A percentile compares a stretch with the other conserved stretches of the same genome.
Evolutionary conservation across 2,329 filamentous ascomycete genomes (phyloP).

Genomic region (Lachnellula hyalina): DNA sequence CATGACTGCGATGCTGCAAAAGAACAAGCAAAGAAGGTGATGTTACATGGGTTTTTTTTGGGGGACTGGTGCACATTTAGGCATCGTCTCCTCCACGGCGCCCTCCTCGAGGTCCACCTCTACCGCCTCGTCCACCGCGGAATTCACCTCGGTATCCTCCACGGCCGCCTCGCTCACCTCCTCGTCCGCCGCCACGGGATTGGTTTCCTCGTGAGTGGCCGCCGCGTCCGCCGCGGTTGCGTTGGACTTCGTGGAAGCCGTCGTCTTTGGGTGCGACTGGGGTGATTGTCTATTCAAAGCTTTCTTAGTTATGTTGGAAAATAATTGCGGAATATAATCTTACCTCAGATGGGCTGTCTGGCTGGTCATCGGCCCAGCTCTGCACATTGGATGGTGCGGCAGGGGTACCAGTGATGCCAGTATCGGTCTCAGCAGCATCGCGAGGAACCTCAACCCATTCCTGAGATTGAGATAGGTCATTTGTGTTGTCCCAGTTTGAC

Average conservation of each 20-base stretch:
- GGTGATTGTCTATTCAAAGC: constrained; percentile 23
- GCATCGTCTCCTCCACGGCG: constrained; percentile 8
- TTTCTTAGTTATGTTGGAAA: constrained; percentile 15
- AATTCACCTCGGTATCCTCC: constrained; percentile 38
- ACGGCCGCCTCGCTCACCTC: constrained; percentile 45
- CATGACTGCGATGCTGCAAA: not conserved
- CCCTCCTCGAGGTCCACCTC: constrained; percentile 38
- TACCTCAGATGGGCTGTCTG: constrained; percentile 46
- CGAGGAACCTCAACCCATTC: constrained; percentile 59
- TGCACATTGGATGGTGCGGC: constrained; percentile 51
- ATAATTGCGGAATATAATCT: constrained; percentile 18
- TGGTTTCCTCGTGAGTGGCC: constrained; percentile 40
- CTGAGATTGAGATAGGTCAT: constrained; percentile 31
- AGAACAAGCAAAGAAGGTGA: not conserved
- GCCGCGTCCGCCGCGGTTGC: constrained; percentile 37
- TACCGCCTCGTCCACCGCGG: constrained; percentile 38
- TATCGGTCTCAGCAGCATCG: constrained; percentile 69
- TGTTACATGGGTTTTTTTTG: not conserved
- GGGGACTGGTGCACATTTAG: not conserved
- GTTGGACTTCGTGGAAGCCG: constrained; percentile 68
- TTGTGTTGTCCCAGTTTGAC: constrained; percentile 55
- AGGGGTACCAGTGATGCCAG: constrained; percentile 53
- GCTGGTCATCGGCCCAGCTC: constrained; percentile 80
- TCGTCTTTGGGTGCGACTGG: constrained; percentile 46
- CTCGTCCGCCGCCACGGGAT: constrained; percentile 43